These are phyloP conservation scores for Inonotus obliquus DNA, from an alignment of 1,284 basidiomycete species.

Conservation along the genomic window DNA sequence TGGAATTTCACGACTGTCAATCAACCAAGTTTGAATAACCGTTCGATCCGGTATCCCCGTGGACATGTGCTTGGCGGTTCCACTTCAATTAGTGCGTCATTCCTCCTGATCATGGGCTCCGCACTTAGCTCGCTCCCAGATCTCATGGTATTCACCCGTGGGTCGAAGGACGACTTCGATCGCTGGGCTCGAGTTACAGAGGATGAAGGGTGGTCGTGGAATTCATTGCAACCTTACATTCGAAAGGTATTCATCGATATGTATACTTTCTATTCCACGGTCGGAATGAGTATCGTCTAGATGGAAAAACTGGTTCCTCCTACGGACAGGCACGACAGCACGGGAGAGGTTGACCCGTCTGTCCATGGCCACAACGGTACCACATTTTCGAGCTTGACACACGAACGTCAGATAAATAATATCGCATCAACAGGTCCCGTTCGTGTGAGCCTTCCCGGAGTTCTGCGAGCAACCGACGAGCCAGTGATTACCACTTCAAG, in stretches of 20 bases:
- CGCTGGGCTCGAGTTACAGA: slow-evolving; percentile 27
- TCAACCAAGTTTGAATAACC: slow-evolving; percentile 29
- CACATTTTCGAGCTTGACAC: neutral
- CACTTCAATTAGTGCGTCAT: slow-evolving; percentile 32
- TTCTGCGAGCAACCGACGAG: neutral
- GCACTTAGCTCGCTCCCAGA: slow-evolving; percentile 16
- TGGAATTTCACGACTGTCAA: slow-evolving; percentile 36
- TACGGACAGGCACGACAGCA: slow-evolving; percentile 21
- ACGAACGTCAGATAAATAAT: neutral
- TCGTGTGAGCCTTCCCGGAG: neutral
- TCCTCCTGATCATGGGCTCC: neutral
- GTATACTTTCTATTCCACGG: neutral
- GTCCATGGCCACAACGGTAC: slow-evolving; percentile 23
- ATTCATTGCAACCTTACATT: slow-evolving; percentile 23
- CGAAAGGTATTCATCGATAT: slow-evolving; percentile 19
- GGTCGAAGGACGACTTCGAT: slow-evolving; percentile 26
- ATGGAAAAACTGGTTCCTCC: slow-evolving; percentile 21
- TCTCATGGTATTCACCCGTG: slow-evolving; percentile 24
- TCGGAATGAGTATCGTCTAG: slow-evolving; percentile 9
- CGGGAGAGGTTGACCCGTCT: slow-evolving; percentile 21
- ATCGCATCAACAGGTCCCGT: neutral
- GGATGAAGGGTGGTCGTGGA: slow-evolving; percentile 31
- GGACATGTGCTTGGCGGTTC: slow-evolving; percentile 36
- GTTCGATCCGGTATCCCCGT: slow-evolving; percentile 29
- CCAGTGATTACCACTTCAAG: neutral